These are phyloP conservation scores for Pseudoperonospora humuli DNA, from an alignment of 352 stramenopile species.

Conservation along the genomic window DNA sequence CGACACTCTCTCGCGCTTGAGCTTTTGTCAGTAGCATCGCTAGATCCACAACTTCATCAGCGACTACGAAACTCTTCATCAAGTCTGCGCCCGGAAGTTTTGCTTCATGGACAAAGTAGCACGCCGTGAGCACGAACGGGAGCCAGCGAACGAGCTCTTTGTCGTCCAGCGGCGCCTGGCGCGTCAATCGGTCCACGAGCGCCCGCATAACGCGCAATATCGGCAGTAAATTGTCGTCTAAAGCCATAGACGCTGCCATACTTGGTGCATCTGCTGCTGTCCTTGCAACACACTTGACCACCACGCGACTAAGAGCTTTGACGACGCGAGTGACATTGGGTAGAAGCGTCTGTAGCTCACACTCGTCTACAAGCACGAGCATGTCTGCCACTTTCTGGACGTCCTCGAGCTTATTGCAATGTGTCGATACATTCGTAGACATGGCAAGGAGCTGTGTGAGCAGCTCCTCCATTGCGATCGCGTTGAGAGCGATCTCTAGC, in stretches of 20 bases:
- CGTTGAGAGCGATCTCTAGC: too few species aligned
- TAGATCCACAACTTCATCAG: conserved; percentile 14
- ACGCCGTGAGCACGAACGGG: conserved; percentile 29
- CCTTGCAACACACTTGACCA: conserved; percentile 13
- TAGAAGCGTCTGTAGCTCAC: conserved; percentile 5
- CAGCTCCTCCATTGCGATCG: background rate
- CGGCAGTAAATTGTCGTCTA: conserved; percentile 25
- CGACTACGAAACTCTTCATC: conserved; percentile 17
- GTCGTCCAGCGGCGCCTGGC: background rate
- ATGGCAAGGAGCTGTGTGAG: conserved; percentile 6
- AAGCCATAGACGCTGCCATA: conserved; percentile 3
- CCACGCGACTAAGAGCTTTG: conserved; percentile 27
- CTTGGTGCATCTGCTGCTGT: conserved; percentile 5
- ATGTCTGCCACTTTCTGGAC: conserved; percentile 11
- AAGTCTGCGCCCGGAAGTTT: conserved; percentile 19
- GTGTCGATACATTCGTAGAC: background rate
- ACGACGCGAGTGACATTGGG: conserved; percentile 6
- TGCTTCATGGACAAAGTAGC: conserved; percentile 25
- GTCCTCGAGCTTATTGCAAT: background rate
- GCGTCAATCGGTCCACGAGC: conserved; percentile 9
- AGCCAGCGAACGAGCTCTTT: conserved; percentile 29
- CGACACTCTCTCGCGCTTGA: conserved; percentile 5
- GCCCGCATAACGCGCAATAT: conserved; percentile 21
- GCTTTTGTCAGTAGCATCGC: conserved; percentile 14
- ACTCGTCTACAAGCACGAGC: background rate